These are phyloP conservation scores for Conticribra guillardii DNA, from an alignment of 108 stramenopile genomes.

Conservation along the genomic window DNA sequence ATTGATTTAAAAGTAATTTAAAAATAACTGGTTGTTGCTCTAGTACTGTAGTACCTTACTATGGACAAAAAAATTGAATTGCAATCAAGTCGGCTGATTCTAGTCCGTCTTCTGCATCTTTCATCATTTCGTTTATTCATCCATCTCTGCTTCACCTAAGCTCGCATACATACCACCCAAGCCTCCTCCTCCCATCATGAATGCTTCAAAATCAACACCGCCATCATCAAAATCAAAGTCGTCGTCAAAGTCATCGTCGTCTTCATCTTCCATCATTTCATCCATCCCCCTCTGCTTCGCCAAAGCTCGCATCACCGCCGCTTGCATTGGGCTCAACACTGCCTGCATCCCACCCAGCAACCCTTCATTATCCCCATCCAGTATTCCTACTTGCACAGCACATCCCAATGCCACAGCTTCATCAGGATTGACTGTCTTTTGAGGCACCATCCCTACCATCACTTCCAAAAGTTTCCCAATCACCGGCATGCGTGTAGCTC, in stretches of 20 bases:
- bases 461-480: conserved; percentile 75
- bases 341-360: conserved; percentile 60
- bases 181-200: too few relatives aligned
- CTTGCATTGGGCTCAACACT: conserved; percentile 87
- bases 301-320: conserved; percentile 80
- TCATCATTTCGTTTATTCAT: conserved; percentile 17
- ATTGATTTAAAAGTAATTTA: too few relatives aligned
- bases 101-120: too few relatives aligned
- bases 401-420: conserved; percentile 90
- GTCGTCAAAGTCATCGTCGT: too few relatives aligned
- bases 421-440: conserved; percentile 85
- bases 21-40: too few relatives aligned
- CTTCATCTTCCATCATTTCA: conserved; percentile 4
- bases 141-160: conserved; percentile 65
- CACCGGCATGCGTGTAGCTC: conserved; percentile 89
- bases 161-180: too few relatives aligned
- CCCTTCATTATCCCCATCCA: conserved; percentile 82
- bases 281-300: conserved; percentile 61
- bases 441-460: conserved; percentile 76
- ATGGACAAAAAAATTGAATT: too few relatives aligned
- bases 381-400: conserved; percentile 88
- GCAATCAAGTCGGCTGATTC: too few relatives aligned
- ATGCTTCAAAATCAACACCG: too few relatives aligned
- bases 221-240: too few relatives aligned
- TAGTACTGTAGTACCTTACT: too few relatives aligned